phyloP scores from a whole-genome alignment of 305 asterid genomes.

The Nicotiana rustica region DNA sequence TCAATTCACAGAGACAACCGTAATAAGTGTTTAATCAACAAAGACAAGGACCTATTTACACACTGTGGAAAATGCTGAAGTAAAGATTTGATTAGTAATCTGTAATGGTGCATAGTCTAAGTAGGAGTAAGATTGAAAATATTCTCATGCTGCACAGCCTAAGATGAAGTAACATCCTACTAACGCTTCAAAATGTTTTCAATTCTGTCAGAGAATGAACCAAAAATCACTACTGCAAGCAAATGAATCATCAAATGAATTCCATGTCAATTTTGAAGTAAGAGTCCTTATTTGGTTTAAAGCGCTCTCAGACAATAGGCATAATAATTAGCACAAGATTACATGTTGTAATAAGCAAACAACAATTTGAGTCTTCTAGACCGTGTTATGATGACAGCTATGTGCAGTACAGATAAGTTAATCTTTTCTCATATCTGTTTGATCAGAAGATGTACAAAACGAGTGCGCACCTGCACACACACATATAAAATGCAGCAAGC shows the following conservation, averaged over 20 bases:
- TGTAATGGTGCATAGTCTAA: not conserved
- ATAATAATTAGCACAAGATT: not conserved
- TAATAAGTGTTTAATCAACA: conserved; percentile 11
- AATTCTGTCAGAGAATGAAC: not conserved
- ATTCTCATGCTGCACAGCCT: not conserved
- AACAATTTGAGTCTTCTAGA: conserved; percentile 33
- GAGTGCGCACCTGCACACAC: not conserved
- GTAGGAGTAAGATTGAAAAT: not conserved
- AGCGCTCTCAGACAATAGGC: not conserved
- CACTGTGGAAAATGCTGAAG: not conserved
- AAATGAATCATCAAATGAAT: not conserved
- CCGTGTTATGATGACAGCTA: not conserved
- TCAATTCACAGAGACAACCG: not conserved
- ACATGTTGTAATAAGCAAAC: conserved; percentile 26
- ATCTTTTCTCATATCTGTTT: not conserved
- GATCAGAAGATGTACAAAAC: not conserved
- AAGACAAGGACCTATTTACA: not conserved
- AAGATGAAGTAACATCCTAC: not conserved
- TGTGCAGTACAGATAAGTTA: not conserved
- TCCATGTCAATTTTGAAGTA: not conserved
- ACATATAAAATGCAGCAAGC: not conserved
- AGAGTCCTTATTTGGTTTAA: not conserved
- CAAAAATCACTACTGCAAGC: not conserved
- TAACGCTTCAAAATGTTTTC: not conserved
- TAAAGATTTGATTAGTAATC: not conserved